A percentile compares a stretch with the other conserved stretches of the same genome.
Evolutionary conservation across 768 basidiomycete genomes (phyloP).

Genomic region (Paxillus rubicundulus): DNA sequence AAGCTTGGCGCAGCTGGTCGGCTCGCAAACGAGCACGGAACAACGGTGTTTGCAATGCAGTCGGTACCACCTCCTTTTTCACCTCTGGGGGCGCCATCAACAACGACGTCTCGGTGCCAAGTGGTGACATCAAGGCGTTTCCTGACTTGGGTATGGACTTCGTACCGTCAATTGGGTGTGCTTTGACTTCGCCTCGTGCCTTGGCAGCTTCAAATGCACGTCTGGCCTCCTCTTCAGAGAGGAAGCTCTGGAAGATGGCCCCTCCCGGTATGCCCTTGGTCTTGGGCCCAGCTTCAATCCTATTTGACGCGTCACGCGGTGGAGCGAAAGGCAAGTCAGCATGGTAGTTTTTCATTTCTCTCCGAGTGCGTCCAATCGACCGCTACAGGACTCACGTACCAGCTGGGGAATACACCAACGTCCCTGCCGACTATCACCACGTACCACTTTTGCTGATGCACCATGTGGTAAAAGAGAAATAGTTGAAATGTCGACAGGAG

Average conservation of each 20-base stretch:
- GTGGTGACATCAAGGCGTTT: conserved; percentile 15
- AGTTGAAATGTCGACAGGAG: conserved; percentile 20
- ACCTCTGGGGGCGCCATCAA: conserved; percentile 11
- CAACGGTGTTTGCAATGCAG: background rate
- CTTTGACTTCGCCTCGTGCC: conserved; percentile 29
- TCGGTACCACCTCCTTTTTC: background rate
- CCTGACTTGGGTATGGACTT: conserved; percentile 5
- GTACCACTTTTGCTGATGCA: conserved; percentile 24
- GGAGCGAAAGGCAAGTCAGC: conserved; percentile 6
- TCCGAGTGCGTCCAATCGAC: conserved; percentile 7
- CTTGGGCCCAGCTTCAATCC: conserved; percentile 46
- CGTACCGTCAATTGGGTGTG: conserved; percentile 4
- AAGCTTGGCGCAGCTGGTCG: conserved; percentile 5
- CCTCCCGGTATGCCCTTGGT: conserved; percentile 43
- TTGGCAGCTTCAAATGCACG: conserved; percentile 28
- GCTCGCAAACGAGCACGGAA: conserved; percentile 1
- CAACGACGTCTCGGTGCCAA: conserved; percentile 14
- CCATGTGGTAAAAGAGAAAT: conserved; percentile 7
- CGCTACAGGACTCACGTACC: conserved; percentile 15
- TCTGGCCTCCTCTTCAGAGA: conserved; percentile 41
- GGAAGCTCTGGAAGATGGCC: conserved; percentile 43
- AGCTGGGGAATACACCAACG: conserved; percentile 31
- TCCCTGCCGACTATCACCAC: conserved; percentile 27
- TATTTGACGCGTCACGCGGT: conserved; percentile 21
- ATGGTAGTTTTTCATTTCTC: conserved; percentile 21